phyloP scores from a whole-genome alignment of 2,329 filamentous ascomycete species.

The Diaporthe sp. region DNA sequence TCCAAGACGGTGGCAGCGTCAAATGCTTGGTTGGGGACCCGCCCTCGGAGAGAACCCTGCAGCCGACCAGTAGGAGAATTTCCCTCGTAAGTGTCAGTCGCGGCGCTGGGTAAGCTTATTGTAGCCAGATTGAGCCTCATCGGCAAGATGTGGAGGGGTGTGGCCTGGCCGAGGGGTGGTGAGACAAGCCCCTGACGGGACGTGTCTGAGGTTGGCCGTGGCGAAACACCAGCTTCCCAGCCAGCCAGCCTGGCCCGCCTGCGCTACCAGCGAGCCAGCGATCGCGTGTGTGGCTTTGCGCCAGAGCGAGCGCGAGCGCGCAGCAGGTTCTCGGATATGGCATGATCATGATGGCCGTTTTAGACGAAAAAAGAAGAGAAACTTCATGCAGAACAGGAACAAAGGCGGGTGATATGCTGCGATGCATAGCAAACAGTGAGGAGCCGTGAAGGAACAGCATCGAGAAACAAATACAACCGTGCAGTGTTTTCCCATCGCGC shows the following conservation, averaged over 20 bases:
- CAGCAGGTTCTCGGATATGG: neutral
- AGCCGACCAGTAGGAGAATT: slow-evolving; percentile 14
- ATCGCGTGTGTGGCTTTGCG: neutral
- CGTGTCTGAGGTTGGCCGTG: slow-evolving; percentile 40
- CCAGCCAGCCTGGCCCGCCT: neutral
- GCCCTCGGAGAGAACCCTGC: neutral
- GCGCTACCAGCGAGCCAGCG: slow-evolving; percentile 16
- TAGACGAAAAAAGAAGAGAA: neutral
- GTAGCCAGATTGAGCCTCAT: slow-evolving; percentile 32
- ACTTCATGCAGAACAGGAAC: neutral
- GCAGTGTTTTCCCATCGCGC: neutral
- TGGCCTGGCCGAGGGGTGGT: slow-evolving; percentile 26
- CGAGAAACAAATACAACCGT: slow-evolving; percentile 1
- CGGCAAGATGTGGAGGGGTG: neutral
- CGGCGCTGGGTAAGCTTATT: slow-evolving; percentile 30
- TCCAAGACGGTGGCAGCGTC: slow-evolving; percentile 37
- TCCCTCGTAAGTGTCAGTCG: slow-evolving; percentile 14
- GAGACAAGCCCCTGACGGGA: slow-evolving; percentile 42
- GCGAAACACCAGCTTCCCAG: slow-evolving; percentile 37
- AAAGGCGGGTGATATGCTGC: neutral
- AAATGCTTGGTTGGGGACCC: slow-evolving; percentile 35
- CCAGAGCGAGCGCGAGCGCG: neutral
- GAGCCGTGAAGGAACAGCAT: neutral
- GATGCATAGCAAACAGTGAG: neutral
- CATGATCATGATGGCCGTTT: slow-evolving; percentile 5